These are phyloP conservation scores for Coniochaeta pulveracea DNA, from an alignment of 2,329 filamentous ascomycete species.

Conservation along the genomic window DNA sequence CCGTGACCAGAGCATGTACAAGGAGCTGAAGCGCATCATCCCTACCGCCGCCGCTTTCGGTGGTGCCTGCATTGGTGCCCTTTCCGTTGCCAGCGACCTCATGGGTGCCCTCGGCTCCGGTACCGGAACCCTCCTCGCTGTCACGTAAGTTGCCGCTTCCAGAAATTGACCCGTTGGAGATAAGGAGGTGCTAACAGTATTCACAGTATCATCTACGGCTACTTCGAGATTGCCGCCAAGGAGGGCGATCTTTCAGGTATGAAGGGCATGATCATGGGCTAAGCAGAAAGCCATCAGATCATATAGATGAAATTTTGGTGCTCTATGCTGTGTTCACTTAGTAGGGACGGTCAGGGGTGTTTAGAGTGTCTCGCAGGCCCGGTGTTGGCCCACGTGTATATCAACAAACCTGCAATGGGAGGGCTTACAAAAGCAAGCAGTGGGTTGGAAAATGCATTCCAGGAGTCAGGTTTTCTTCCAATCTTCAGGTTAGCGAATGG, in stretches of 20 bases:
- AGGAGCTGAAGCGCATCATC: conserved; percentile 98
- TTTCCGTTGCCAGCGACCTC: conserved; percentile 91
- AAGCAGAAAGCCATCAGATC: conserved; percentile 16
- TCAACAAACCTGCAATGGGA: conserved; percentile 13
- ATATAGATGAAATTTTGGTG: conserved; percentile 1
- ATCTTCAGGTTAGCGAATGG: conserved; percentile 6
- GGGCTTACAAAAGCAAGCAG: conserved; percentile 11
- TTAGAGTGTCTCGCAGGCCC: conserved; percentile 8
- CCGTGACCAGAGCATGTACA: conserved; percentile 99
- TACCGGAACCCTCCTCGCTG: conserved; percentile 94
- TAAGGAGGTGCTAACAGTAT: conserved; percentile 19
- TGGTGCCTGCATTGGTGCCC: conserved; percentile 95
- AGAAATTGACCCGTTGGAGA: conserved; percentile 1
- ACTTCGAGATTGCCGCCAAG: conserved; percentile 98
- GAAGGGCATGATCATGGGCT: conserved; percentile 64
- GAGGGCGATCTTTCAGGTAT: conserved; percentile 87
- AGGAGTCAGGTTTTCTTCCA: conserved; percentile 9
- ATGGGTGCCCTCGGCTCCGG: conserved; percentile 92
- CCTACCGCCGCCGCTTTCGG: conserved; percentile 96
- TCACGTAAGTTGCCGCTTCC: conserved; percentile 63
- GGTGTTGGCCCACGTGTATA: conserved; percentile 12
- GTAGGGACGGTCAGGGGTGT: neutral
- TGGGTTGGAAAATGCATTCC: conserved; percentile 10
- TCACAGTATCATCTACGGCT: conserved; percentile 89
- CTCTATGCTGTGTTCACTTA: conserved; percentile 2